Evolutionary conservation across 129 eudicot species (phyloP).

Genomic region (Artemisia annua): DNA sequence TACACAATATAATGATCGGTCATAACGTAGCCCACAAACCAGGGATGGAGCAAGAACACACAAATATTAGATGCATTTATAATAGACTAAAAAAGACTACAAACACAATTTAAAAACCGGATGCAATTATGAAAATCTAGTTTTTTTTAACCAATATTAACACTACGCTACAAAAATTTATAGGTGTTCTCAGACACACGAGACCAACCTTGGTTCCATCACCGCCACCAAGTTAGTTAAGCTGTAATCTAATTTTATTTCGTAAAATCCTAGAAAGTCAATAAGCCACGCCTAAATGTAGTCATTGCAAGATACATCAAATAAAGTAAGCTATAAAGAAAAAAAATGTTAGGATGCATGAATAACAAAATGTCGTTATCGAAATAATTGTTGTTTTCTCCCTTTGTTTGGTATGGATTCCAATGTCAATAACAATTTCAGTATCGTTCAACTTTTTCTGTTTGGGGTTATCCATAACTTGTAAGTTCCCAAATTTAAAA

Average conservation of each 20-base stretch:
- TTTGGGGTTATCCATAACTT: background rate
- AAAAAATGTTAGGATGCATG: slow-evolving; percentile 16
- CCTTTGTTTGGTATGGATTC: background rate
- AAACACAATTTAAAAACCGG: too few relatives aligned
- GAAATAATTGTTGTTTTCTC: slow-evolving; percentile 5
- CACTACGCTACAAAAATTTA: too few relatives aligned
- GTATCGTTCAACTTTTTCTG: background rate
- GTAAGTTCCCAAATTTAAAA: background rate
- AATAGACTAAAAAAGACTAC: too few relatives aligned
- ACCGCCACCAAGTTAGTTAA: background rate
- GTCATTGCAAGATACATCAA: background rate
- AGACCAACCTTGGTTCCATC: too few relatives aligned
- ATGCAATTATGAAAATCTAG: too few relatives aligned
- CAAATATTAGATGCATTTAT: too few relatives aligned
- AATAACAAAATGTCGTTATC: slow-evolving; percentile 4
- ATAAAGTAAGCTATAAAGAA: background rate
- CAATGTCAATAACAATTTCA: background rate
- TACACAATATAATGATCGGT: too few relatives aligned
- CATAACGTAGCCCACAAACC: background rate
- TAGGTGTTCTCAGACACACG: too few relatives aligned
- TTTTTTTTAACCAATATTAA: too few relatives aligned
- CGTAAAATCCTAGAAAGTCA: slow-evolving; percentile 5
- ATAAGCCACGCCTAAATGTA: slow-evolving; percentile 11
- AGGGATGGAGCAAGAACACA: too few relatives aligned
- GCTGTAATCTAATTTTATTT: background rate